These are phyloP conservation scores for Trichoderma parareesei DNA, from an alignment of 495 filamentous ascomycete genomes.

Conservation along the genomic window DNA sequence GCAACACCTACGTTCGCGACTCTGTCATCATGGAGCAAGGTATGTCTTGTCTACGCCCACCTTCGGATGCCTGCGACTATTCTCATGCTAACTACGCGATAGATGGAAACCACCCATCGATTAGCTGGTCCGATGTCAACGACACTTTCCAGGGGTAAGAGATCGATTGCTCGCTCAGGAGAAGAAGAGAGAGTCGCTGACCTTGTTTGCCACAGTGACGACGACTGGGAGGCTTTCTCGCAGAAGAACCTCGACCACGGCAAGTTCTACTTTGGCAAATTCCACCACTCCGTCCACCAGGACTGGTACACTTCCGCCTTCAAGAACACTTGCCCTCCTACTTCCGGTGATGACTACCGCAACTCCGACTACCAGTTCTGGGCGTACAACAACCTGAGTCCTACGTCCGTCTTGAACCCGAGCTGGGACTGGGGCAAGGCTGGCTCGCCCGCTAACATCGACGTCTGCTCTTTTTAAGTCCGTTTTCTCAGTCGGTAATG, in stretches of 20 bases:
- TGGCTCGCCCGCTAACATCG: constrained; percentile 1
- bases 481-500: neutral
- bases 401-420: neutral
- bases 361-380: constrained; percentile 4
- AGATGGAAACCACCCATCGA: neutral
- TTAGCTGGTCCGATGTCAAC: neutral
- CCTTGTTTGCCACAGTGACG: neutral
- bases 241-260: constrained; percentile 7
- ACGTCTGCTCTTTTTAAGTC: constrained; percentile 2
- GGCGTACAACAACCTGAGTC: constrained; percentile 1
- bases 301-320: constrained; percentile 2
- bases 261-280: constrained; percentile 9
- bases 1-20: neutral
- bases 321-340: constrained; percentile 5
- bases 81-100: neutral
- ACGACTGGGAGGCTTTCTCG: neutral
- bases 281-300: constrained; percentile 8
- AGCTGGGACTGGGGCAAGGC: neutral
- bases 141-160: constrained; percentile 4
- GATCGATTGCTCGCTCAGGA: too few relatives aligned
- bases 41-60: neutral
- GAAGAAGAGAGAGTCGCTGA: neutral
- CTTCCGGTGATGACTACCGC: constrained; percentile 1
- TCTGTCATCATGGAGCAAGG: constrained; percentile 7
- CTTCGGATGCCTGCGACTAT: too few relatives aligned